phyloP scores from a whole-genome alignment of 192 early-diverging fungal genomes.

The Pilaira anomala region DNA sequence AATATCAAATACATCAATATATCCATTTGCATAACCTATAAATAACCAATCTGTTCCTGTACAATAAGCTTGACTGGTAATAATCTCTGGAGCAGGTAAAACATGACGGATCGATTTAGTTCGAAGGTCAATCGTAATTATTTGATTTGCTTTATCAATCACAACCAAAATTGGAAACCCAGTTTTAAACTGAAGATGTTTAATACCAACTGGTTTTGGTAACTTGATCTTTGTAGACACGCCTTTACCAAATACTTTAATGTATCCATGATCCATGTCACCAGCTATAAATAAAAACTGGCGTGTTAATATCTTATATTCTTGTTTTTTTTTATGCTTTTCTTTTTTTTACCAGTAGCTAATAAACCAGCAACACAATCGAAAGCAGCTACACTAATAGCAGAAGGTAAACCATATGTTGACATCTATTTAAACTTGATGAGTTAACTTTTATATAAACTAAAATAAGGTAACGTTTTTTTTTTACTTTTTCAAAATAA shows the following conservation, averaged over 20 bases:
- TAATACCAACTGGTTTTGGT: conserved; percentile 36
- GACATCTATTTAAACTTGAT: conserved; percentile 19
- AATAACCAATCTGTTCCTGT: conserved; percentile 51
- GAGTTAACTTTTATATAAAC: not conserved
- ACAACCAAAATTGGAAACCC: conserved; percentile 48
- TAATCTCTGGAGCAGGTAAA: conserved; percentile 37
- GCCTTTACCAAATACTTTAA: conserved; percentile 47
- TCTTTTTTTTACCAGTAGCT: conserved; percentile 53
- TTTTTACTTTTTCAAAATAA: conserved; percentile 3
- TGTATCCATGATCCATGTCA: conserved; percentile 20
- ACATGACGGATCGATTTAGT: conserved; percentile 30
- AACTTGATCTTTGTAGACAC: conserved; percentile 27
- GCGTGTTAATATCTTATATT: too few species aligned
- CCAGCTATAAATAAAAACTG: too few species aligned
- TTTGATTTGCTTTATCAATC: conserved; percentile 41
- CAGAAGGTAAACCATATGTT: conserved; percentile 41
- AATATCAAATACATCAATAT: conserved; percentile 48
- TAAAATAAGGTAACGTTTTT: conserved; percentile 1
- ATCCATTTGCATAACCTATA: conserved; percentile 48
- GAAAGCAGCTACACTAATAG: conserved; percentile 41
- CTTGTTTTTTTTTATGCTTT: not conserved
- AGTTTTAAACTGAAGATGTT: conserved; percentile 50
- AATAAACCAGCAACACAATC: conserved; percentile 54
- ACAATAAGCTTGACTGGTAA: conserved; percentile 45
- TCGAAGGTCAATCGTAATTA: conserved; percentile 52